Percentiles rank a stretch among this genome's conserved stretches.
phyloP scores from a whole-genome alignment of 2,329 filamentous ascomycete genomes.

The Apiospora koreana region DNA sequence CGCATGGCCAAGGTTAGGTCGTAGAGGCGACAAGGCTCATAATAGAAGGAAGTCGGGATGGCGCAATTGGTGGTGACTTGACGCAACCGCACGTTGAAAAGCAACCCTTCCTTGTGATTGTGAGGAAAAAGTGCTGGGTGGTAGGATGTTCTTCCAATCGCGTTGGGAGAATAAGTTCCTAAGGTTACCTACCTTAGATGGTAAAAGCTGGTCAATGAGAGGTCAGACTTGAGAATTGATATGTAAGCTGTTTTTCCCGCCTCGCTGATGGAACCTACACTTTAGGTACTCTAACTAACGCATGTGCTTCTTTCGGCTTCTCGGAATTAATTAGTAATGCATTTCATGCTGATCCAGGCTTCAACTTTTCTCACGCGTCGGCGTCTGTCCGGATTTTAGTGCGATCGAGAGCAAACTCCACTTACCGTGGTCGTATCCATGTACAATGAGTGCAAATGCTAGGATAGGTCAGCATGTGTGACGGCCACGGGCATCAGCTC shows the following conservation, averaged over 20 bases:
- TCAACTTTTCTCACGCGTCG: conserved; percentile 1
- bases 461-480: not conserved
- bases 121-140: not conserved
- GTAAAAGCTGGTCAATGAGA: not conserved
- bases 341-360: not conserved
- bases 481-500: too few species aligned
- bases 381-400: not conserved
- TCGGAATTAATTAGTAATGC: conserved; percentile 9
- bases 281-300: not conserved
- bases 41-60: conserved; percentile 26
- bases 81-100: conserved; percentile 20
- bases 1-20: conserved; percentile 36
- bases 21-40: conserved; percentile 27
- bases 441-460: not conserved
- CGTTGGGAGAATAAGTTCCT: conserved; percentile 4
- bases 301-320: conserved; percentile 5
- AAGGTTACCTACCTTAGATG: not conserved
- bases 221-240: not conserved
- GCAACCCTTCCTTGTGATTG: not conserved
- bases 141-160: not conserved
- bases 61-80: conserved; percentile 28
- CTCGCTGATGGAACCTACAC: not conserved
- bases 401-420: not conserved
- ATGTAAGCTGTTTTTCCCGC: not conserved
- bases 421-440: not conserved